Conservation (phyloP, 2,329 filamentous ascomycete species). For the Elsinoe batatas region DNA sequence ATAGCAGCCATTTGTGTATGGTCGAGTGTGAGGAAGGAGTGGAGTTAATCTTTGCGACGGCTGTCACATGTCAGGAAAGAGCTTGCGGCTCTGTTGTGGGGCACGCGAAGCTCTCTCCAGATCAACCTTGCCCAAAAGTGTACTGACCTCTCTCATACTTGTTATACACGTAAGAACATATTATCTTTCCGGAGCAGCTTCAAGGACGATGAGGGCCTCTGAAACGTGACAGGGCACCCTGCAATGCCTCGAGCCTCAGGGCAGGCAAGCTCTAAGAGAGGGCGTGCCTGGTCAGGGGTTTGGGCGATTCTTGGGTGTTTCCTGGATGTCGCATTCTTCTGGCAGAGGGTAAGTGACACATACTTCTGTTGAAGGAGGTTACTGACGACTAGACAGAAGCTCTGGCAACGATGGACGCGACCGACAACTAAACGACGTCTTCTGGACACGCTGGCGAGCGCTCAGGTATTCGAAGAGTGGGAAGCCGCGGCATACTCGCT, state of each 20-base stretch:
- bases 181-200: no score
- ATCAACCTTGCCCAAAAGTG: no score
- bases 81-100: no score
- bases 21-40: no score
- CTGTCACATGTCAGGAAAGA: no score
- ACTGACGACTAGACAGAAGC: conserved; percentile 42
- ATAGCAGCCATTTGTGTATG: no score
- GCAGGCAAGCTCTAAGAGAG: not conserved
- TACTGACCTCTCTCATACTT: no score
- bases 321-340: conserved; percentile 1
- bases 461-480: conserved; percentile 73
- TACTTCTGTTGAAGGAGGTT: not conserved
- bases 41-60: no score
- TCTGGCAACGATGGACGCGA: conserved; percentile 56
- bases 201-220: no score
- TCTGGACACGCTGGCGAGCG: conserved; percentile 54
- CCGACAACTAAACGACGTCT: conserved; percentile 57
- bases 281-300: not conserved
- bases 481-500: conserved; percentile 71
- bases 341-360: not conserved
- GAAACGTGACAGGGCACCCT: not conserved
- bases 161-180: no score
- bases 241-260: not conserved
- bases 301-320: not conserved
- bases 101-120: no score